Percentiles rank a stretch among this genome's conserved stretches.
Evolutionary conservation across 176 grass and related monocot species (phyloP).

Genomic region (Puccinellia tenuiflora): DNA sequence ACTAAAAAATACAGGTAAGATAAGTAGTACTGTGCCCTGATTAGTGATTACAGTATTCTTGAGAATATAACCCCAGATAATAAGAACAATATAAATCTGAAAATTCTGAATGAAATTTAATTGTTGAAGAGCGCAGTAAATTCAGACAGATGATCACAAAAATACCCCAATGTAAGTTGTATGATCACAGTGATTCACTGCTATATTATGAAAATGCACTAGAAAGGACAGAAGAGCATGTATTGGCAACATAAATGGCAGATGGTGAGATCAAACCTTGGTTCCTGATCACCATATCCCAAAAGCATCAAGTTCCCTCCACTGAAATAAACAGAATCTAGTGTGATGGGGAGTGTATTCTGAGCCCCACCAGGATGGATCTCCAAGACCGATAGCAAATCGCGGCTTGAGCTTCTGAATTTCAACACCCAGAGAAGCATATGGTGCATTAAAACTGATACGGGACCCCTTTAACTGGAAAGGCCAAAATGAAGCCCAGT

Average conservation of each 20-base stretch:
- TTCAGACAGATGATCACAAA: background rate
- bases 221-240: background rate
- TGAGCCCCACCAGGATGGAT: conserved; percentile 48
- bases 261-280: conserved; percentile 50
- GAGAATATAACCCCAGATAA: background rate
- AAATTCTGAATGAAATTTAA: background rate
- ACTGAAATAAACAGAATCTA: conserved; percentile 89
- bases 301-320: conserved; percentile 84
- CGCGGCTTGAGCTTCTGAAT: conserved; percentile 62
- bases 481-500: conserved; percentile 49
- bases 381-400: conserved; percentile 55
- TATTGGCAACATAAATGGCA: background rate
- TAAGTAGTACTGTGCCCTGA: background rate
- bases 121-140: background rate
- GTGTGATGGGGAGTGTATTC: conserved; percentile 57
- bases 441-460: conserved; percentile 24
- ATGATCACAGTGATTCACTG: background rate
- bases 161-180: background rate
- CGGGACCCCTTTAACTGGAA: conserved; percentile 35
- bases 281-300: conserved; percentile 86
- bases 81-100: conserved; percentile 17
- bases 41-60: background rate
- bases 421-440: conserved; percentile 42
- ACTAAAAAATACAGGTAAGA: background rate
- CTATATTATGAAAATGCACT: conserved; percentile 1